These are phyloP conservation scores for Populus simonii DNA, from an alignment of 345 rosid species.

Conservation along the genomic window DNA sequence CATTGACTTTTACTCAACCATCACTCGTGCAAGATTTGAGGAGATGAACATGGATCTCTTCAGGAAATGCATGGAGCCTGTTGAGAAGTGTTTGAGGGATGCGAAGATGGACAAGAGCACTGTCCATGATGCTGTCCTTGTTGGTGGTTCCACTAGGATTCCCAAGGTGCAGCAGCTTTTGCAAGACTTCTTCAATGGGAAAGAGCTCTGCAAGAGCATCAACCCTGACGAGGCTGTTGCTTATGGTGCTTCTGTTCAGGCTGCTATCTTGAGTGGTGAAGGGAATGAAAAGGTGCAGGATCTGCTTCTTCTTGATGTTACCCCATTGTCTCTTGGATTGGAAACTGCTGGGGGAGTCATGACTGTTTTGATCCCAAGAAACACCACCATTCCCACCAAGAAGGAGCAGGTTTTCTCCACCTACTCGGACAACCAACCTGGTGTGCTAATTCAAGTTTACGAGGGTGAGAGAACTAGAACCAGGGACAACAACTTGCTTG, in stretches of 20 bases:
- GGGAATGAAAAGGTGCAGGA: slow-evolving; percentile 40
- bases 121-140: slow-evolving; percentile 49
- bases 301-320: slow-evolving; percentile 36
- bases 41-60: slow-evolving; percentile 52
- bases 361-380: slow-evolving; percentile 42
- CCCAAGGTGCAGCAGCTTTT: slow-evolving; percentile 49
- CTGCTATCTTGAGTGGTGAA: slow-evolving; percentile 36
- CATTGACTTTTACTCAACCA: slow-evolving; percentile 42
- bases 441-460: slow-evolving; percentile 35
- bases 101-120: slow-evolving; percentile 50
- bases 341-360: slow-evolving; percentile 43
- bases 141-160: slow-evolving; percentile 58
- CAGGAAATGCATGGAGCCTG: slow-evolving; percentile 52
- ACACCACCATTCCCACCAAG: slow-evolving; percentile 42
- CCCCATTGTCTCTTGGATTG: slow-evolving; percentile 34
- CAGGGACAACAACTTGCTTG: slow-evolving; percentile 34
- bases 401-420: slow-evolving; percentile 42
- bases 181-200: slow-evolving; percentile 42
- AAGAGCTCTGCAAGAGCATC: slow-evolving; percentile 48
- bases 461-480: slow-evolving; percentile 46
- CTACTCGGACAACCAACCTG: slow-evolving; percentile 38
- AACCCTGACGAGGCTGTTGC: slow-evolving; percentile 49
- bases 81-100: slow-evolving; percentile 52
- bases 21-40: slow-evolving; percentile 48
- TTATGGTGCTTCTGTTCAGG: slow-evolving; percentile 45